Base-by-base conservation (phyloP, 371 early-diverging fungal genomes). In the Phascolomyces articulosus region DNA sequence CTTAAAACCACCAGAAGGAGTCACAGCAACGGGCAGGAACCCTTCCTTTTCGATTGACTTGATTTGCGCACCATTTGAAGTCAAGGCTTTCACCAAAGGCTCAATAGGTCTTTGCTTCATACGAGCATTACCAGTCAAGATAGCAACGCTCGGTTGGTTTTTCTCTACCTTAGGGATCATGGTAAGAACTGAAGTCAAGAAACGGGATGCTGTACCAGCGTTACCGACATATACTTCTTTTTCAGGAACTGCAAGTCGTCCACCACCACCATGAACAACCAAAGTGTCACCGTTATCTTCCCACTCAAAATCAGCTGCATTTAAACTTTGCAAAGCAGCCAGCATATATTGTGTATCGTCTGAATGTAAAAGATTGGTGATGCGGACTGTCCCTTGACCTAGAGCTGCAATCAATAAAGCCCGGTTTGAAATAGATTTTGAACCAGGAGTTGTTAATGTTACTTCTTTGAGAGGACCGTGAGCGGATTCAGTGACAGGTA, bases 311-410 rank as follows among this genome's bases (percentile, higher is more conserved):
- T 87, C 78, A 57, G 94, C 93, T 13, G 92, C 95, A 40, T 92
- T 94, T 34, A 97, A 86, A 62, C 90, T 85, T 69, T 94, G 87
- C 60, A 98, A 80, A 21, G 97, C 96, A 49, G 90, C 90, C 67
- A 97, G 81, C 98, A 97, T 98, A 70, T 93, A 95, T 67, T 97
- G 97, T 2, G 98, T 97, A 73, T 98, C 98, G 74, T 98, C 98
- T 18, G 98, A 97, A 67, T 96, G 96, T 62, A 98, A 81, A 58
- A 98, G 74, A 31, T 95, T 95, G 62, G 84, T 88, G 64, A 98
- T 64, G 40, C 93, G 88, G 73, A 94, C 94, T 28, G 82, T 83
- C 26, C 98, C 98, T 9, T 77, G 66, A 31, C 95, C 98, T 23
- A 98, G 80, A 24, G 98, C 96, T 44, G 97, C 97, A 54, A 98